A percentile compares a stretch with the other conserved stretches of the same genome.
These are phyloP conservation scores for Arthrobotrys entomopaga DNA, from an alignment of 2,329 filamentous ascomycete genomes.

Conservation along the genomic window DNA sequence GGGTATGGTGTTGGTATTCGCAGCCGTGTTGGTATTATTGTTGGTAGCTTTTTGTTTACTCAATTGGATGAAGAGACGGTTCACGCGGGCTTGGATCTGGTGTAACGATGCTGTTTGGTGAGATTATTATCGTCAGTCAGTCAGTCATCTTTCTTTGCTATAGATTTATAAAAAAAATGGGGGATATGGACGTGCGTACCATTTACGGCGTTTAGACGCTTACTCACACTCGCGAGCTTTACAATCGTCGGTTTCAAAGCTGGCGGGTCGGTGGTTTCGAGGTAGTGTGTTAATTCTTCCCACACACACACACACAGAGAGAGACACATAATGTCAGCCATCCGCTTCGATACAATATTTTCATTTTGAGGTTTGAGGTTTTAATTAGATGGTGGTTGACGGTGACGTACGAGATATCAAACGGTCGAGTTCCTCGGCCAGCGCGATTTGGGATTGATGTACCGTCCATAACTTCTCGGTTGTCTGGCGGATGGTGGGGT, in stretches of 20 bases:
- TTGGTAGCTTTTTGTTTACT: constrained; percentile 53
- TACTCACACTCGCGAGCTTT: constrained; percentile 57
- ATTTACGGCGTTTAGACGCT: constrained; percentile 58
- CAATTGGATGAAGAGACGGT: constrained; percentile 58
- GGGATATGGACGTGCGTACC: constrained; percentile 27
- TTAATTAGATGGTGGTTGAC: neutral
- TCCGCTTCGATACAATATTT: neutral
- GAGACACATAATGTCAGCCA: neutral
- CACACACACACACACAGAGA: no score
- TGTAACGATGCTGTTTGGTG: constrained; percentile 55
- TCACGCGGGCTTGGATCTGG: constrained; percentile 57
- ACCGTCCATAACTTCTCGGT: constrained; percentile 58
- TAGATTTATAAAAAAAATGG: neutral
- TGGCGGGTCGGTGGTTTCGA: constrained; percentile 59
- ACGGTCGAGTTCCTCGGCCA: constrained; percentile 57
- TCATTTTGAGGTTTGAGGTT: neutral
- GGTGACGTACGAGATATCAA: constrained; percentile 57
- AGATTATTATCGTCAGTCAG: neutral
- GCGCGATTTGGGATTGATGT: constrained; percentile 58
- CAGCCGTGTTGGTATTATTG: neutral
- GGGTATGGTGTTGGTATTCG: neutral
- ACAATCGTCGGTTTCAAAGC: constrained; percentile 58
- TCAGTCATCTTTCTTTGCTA: neutral
- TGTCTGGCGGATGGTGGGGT: constrained; percentile 58
- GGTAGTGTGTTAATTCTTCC: constrained; percentile 58